Percentiles rank a stretch among this genome's conserved stretches.
Conservation (phyloP, 257 asterid genomes). For the Eustoma russellianum region DNA sequence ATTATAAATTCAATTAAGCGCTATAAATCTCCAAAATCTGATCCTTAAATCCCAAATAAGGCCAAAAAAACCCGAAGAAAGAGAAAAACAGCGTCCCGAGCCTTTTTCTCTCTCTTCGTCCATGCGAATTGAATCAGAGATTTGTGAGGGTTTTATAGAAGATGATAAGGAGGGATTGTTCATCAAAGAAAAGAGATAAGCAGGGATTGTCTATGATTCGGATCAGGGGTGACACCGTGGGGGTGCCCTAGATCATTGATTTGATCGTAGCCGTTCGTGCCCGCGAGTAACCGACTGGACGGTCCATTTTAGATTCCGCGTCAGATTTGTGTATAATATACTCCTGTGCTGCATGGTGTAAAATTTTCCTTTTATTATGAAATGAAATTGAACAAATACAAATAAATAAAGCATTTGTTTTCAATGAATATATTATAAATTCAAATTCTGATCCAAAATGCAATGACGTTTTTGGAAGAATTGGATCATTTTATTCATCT, state of each 20-base stretch:
- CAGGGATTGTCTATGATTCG: slow-evolving; percentile 9
- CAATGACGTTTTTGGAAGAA: too few relatives aligned
- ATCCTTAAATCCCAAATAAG: too few relatives aligned
- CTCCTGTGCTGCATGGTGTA: too few relatives aligned
- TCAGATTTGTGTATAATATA: too few relatives aligned
- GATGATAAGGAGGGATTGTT: background rate
- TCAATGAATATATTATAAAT: too few relatives aligned
- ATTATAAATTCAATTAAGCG: background rate
- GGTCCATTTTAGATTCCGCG: slow-evolving; percentile 3
- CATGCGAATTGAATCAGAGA: background rate
- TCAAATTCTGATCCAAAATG: too few relatives aligned
- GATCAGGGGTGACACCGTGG: slow-evolving; percentile 10
- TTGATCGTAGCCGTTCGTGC: slow-evolving; percentile 11
- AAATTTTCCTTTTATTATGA: too few relatives aligned
- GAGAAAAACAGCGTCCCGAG: background rate
- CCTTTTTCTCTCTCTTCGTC: background rate
- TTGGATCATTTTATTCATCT: too few relatives aligned
- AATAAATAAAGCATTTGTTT: too few relatives aligned
- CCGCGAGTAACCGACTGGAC: background rate
- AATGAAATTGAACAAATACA: too few relatives aligned
- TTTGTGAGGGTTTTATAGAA: slow-evolving; percentile 13
- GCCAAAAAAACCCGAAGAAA: background rate
- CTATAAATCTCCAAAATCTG: background rate
- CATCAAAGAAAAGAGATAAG: too few relatives aligned
- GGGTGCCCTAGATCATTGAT: slow-evolving; percentile 24